phyloP scores from a whole-genome alignment of 371 early-diverging fungal genomes.

The Zopfochytrium polystomum region DNA sequence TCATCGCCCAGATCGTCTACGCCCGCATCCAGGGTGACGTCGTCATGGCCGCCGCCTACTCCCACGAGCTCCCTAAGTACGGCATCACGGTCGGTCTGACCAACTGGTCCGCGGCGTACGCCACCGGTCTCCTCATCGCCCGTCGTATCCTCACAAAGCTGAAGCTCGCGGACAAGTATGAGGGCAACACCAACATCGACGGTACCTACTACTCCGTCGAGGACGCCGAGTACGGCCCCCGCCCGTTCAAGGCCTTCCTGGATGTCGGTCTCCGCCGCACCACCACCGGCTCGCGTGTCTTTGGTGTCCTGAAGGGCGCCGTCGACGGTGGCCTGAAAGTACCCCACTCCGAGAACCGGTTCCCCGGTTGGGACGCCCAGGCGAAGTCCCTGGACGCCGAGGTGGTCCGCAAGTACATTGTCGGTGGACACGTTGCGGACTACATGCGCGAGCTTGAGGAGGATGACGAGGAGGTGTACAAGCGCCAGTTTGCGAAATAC shows the following conservation, averaged over 20 bases:
- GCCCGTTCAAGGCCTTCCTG: conserved; percentile 98
- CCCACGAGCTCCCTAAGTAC: conserved; percentile 97
- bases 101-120: conserved; percentile 99
- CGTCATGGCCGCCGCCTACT: conserved; percentile 96
- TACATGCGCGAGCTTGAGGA: conserved; percentile 98
- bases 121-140: conserved; percentile 97
- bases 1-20: conserved; percentile 97
- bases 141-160: conserved; percentile 97
- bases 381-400: conserved; percentile 93
- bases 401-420: conserved; percentile 96
- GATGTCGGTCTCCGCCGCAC: conserved; percentile 99
- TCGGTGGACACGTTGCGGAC: conserved; percentile 96
- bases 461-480: conserved; percentile 97
- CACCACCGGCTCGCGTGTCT: conserved; percentile 99
- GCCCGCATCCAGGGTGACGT: conserved; percentile 99
- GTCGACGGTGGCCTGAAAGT: conserved; percentile 99
- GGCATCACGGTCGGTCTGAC: conserved; percentile 99
- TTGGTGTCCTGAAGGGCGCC: conserved; percentile 99
- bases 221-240: conserved; percentile 87
- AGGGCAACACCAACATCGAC: conserved; percentile 91
- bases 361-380: conserved; percentile 95
- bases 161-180: conserved; percentile 91
- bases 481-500: conserved; percentile 95
- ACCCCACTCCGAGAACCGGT: conserved; percentile 98
- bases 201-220: conserved; percentile 90